These are phyloP conservation scores for Thymus mandschuricus DNA, from an alignment of 257 asterid species.

Conservation along the genomic window DNA sequence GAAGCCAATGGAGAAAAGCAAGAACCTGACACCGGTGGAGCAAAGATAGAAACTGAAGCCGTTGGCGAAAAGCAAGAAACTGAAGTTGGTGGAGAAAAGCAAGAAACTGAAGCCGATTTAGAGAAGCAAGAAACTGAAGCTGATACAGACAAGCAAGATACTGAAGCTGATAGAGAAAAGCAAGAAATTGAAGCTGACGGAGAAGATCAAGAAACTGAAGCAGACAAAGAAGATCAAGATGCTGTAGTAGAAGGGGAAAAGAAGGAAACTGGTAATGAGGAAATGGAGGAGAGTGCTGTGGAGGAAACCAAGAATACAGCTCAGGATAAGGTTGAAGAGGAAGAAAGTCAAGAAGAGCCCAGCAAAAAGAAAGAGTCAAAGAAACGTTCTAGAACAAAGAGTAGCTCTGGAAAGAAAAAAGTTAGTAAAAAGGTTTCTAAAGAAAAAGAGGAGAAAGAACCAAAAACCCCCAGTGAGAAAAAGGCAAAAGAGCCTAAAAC, in stretches of 20 bases:
- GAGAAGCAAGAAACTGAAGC: slow-evolving; percentile 19
- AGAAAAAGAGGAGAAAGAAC: slow-evolving; percentile 48
- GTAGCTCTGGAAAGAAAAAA: slow-evolving; percentile 40
- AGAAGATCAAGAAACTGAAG: not conserved
- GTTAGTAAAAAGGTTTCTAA: slow-evolving; percentile 47
- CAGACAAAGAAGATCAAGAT: slow-evolving; percentile 25
- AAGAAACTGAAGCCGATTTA: not conserved
- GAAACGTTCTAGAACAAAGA: slow-evolving; percentile 57
- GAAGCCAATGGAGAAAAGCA: not conserved
- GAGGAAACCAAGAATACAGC: slow-evolving; percentile 30
- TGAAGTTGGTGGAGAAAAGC: not conserved
- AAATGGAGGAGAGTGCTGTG: slow-evolving; percentile 29
- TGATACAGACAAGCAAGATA: not conserved
- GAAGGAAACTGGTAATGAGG: slow-evolving; percentile 27
- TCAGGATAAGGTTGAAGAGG: slow-evolving; percentile 39
- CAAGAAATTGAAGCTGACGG: slow-evolving; percentile 7
- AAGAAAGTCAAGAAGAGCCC: slow-evolving; percentile 41
- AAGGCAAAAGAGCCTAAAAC: slow-evolving; percentile 38
- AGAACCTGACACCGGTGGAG: not conserved
- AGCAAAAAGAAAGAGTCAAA: slow-evolving; percentile 43
- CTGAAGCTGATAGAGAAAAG: slow-evolving; percentile 24
- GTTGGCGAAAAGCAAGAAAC: not conserved
- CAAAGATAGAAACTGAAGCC: not conserved
- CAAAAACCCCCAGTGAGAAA: slow-evolving; percentile 35
- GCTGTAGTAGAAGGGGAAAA: slow-evolving; percentile 26